phyloP scores from a whole-genome alignment of 352 stramenopile genomes.

The Phytophthora melonis region DNA sequence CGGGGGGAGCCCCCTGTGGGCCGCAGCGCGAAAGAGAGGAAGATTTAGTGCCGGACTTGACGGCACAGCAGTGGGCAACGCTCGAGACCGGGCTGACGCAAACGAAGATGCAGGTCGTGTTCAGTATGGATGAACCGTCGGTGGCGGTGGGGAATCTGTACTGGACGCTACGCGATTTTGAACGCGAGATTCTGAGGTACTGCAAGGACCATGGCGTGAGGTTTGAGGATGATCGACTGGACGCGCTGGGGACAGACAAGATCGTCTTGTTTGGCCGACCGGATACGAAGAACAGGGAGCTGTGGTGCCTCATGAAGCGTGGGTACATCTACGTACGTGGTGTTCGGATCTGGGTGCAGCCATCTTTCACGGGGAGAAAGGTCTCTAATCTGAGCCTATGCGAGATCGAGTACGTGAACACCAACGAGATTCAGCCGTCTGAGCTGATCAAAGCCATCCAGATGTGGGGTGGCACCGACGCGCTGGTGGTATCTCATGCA shows the following conservation, averaged over 20 bases:
- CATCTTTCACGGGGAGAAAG: not conserved
- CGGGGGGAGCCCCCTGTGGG: too few relatives aligned
- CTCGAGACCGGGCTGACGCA: not conserved
- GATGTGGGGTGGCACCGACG: not conserved
- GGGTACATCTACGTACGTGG: not conserved
- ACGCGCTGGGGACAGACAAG: not conserved
- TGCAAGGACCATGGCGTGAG: not conserved
- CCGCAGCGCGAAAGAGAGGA: too few relatives aligned
- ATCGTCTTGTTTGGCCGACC: not conserved
- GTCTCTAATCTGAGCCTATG: not conserved
- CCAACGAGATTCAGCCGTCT: not conserved
- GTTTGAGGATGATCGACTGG: not conserved
- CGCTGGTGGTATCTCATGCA: slow-evolving; percentile 6
- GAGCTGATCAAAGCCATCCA: not conserved
- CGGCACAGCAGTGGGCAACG: not conserved
- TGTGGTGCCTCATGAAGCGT: slow-evolving; percentile 1
- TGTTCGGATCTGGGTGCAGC: slow-evolving; percentile 8
- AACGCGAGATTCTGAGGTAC: not conserved
- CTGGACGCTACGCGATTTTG: not conserved
- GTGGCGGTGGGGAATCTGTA: not conserved
- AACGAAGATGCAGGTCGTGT: not conserved
- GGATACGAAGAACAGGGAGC: not conserved
- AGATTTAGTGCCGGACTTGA: not conserved
- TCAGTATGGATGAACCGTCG: not conserved
- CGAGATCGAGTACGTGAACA: slow-evolving; percentile 5